These are phyloP conservation scores for Polysphondylium violaceum DNA, from an alignment of 78 protist genomes.

Conservation along the genomic window DNA sequence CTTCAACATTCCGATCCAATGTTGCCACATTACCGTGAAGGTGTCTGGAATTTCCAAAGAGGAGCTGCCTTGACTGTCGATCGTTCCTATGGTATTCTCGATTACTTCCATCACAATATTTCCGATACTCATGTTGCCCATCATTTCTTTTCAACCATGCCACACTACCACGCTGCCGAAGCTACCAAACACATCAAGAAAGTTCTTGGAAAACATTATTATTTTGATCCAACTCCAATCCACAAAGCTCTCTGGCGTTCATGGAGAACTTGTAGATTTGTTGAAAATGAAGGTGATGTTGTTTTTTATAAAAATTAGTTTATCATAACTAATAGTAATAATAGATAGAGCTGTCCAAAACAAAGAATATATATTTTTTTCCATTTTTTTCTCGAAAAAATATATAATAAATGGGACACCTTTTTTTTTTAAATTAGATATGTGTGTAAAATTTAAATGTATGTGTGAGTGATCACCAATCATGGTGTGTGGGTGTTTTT, in stretches of 20 bases:
- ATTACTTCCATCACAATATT: conserved; percentile 87
- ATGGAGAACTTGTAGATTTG: conserved; percentile 54
- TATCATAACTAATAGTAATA: too few species aligned
- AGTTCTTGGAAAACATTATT: conserved; percentile 58
- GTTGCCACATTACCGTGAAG: conserved; percentile 87
- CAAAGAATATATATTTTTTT: too few species aligned
- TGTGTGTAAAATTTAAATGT: too few species aligned
- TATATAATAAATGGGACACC: too few species aligned
- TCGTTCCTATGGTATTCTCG: conserved; percentile 76
- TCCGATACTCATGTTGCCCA: conserved; percentile 92
- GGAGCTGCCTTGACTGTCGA: conserved; percentile 89
- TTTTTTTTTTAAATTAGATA: too few species aligned
- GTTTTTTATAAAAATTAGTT: conserved; percentile 45
- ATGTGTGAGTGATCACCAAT: too few species aligned
- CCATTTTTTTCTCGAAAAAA: too few species aligned
- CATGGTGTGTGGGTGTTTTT: too few species aligned
- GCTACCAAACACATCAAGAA: conserved; percentile 84
- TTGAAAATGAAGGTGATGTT: conserved; percentile 76
- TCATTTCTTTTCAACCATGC: conserved; percentile 88
- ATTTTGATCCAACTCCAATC: conserved; percentile 60
- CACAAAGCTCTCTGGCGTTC: conserved; percentile 60
- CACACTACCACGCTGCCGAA: conserved; percentile 89
- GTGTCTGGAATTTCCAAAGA: conserved; percentile 85
- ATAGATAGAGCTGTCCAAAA: too few species aligned
- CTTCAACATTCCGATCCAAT: conserved; percentile 92